phyloP scores from a whole-genome alignment of 306 rosid genomes.

The Gastrolobium villosum region DNA sequence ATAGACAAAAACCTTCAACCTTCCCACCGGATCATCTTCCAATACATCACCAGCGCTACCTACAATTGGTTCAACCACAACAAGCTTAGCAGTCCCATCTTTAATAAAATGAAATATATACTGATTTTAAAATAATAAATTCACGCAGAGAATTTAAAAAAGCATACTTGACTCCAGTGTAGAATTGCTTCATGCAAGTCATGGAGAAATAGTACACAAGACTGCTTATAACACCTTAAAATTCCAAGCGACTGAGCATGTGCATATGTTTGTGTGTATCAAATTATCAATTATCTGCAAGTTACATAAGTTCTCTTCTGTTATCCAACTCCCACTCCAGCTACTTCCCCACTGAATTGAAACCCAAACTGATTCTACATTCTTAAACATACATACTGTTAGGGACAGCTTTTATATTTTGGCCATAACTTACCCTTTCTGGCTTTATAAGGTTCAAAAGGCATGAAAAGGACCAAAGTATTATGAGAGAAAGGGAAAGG shows the following conservation, averaged over 20 bases:
- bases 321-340: neutral
- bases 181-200: conserved; percentile 26
- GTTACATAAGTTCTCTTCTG: neutral
- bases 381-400: neutral
- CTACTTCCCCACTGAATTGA: conserved; percentile 3
- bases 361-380: conserved; percentile 12
- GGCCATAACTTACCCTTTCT: neutral
- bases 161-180: conserved; percentile 1
- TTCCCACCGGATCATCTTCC: conserved; percentile 98
- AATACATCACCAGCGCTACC: conserved; percentile 99
- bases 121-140: conserved; percentile 23
- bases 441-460: conserved; percentile 7
- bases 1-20: conserved; percentile 96
- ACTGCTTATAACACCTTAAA: conserved; percentile 16
- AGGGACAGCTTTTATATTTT: neutral
- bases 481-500: neutral
- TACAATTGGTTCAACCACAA: conserved; percentile 50
- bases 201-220: conserved; percentile 12
- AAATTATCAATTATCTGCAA: neutral
- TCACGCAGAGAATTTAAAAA: neutral
- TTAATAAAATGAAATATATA: conserved; percentile 1
- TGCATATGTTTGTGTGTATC: neutral
- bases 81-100: conserved; percentile 31
- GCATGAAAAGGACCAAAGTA: neutral
- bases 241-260: conserved; percentile 5